Base-by-base conservation (phyloP, 1,139 yeast species). In the Lodderomyces oxycetoniae region DNA sequence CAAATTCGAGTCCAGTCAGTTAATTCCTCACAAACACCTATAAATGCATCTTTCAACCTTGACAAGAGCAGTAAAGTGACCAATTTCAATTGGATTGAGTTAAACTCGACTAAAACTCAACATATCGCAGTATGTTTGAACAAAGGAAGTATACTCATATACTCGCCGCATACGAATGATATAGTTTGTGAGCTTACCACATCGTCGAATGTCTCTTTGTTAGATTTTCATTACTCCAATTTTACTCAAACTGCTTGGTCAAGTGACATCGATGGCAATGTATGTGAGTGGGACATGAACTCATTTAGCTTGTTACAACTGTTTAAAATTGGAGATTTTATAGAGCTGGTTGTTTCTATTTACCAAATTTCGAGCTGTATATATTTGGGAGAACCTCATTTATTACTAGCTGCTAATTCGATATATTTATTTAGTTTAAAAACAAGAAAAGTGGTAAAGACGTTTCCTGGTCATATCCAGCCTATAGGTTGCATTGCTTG, bases 381-480 rank as follows among this genome's bases (percentile, higher is more conserved):
- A 23, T 56, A 60, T 43, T 44, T 64, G 19, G 57, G 58, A 19
- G 50, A 57, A 41, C 67, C 72, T 17, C 73, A 68, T 52, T 50
- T 84, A 23, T 61, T 84, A 40, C 57, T 79, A 10, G 87, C 85
- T 1, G 71, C 89, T 0, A 84, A 80, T 47, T 71, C 80, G 25
- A 65, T 80, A 20, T 68, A 71, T 37, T 53, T 80, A 40, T 60
- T 78, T 20, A 74, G 77, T 46, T 48, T 65, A 12, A 45, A 59
- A 3, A 42, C 53, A 14, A 63, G 59, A 32, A 51, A 57, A 35
- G 55, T 72, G 3, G 51, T 63, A 26, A 62, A 61, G 44, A 68
- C 79, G 1, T 77, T 74, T 50, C 88, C 93, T 1, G 91, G 87
- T 13, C 93, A 85, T 52, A 73, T 84, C 22, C 74, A 84, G 23